Evolutionary conservation across 202 grass and related monocot genomes (phyloP).

Genomic region (Dendrocalamus latiflorus): DNA sequence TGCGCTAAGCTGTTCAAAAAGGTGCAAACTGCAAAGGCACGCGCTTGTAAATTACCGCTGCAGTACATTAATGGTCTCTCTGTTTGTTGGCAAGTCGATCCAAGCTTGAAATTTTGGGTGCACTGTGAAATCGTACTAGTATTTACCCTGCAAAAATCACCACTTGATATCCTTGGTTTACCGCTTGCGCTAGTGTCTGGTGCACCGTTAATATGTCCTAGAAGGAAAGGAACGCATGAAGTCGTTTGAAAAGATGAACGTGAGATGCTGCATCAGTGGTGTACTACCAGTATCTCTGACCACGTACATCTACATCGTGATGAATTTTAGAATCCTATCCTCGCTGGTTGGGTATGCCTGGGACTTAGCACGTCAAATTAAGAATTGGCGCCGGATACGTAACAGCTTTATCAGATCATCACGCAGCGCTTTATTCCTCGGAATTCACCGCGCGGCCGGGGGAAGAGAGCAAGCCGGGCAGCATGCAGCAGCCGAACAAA

Average conservation of each 20-base stretch:
- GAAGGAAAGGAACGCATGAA: neutral
- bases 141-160: neutral
- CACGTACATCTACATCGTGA: neutral
- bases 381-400: slow-evolving; percentile 27
- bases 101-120: neutral
- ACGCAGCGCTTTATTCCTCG: slow-evolving; percentile 31
- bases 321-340: neutral
- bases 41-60: neutral
- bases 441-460: slow-evolving; percentile 23
- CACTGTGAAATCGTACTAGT: neutral
- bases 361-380: neutral
- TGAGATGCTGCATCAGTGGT: neutral
- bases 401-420: slow-evolving; percentile 55
- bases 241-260: neutral
- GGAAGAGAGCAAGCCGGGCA: neutral
- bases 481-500: slow-evolving; percentile 5
- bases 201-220: too few species aligned
- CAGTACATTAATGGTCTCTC: neutral
- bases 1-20: slow-evolving; percentile 35
- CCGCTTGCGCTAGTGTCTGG: too few species aligned
- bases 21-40: slow-evolving; percentile 12
- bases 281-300: neutral
- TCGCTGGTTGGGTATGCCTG: neutral
- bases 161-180: neutral
- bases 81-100: neutral